Evolutionary conservation across 768 basidiomycete genomes (phyloP).

Genomic region (Mycena amicta): DNA sequence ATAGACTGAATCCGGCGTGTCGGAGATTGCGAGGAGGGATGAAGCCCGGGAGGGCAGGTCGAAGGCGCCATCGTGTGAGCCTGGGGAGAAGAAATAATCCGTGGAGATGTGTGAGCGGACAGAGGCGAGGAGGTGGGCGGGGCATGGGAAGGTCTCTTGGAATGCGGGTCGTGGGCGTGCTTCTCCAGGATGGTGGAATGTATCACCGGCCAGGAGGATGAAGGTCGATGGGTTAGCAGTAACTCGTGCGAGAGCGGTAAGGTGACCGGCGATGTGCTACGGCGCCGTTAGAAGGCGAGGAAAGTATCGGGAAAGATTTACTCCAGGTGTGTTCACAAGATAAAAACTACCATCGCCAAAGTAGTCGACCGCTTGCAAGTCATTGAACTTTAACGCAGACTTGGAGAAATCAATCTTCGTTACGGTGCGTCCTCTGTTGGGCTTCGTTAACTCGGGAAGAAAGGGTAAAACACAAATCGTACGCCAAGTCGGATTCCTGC

Average conservation of each 20-base stretch:
- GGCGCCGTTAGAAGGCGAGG: neutral
- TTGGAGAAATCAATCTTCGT: neutral
- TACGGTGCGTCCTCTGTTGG: neutral
- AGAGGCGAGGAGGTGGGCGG: conserved; percentile 14
- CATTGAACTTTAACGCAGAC: neutral
- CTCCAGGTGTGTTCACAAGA: neutral
- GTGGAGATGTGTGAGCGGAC: conserved; percentile 10
- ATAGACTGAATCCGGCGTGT: conserved; percentile 8
- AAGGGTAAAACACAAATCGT: neutral
- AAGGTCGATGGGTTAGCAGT: neutral
- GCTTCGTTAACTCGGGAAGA: neutral
- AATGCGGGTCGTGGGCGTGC: conserved; percentile 12
- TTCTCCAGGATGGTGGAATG: conserved; percentile 19
- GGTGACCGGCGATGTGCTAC: neutral
- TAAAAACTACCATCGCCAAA: neutral
- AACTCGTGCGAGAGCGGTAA: neutral
- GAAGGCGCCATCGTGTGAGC: conserved; percentile 4
- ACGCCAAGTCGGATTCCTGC: neutral
- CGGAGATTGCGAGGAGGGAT: conserved; percentile 11
- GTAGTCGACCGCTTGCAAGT: neutral
- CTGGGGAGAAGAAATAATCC: conserved; percentile 16
- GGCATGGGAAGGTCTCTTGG: conserved; percentile 16
- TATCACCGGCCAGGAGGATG: neutral
- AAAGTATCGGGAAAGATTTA: neutral
- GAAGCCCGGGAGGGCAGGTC: conserved; percentile 11